Evolutionary conservation across 2,329 filamentous ascomycete species (phyloP), one percentile per base, ranked within the genome.

Genomic region (Alternaria sp.): DNA sequence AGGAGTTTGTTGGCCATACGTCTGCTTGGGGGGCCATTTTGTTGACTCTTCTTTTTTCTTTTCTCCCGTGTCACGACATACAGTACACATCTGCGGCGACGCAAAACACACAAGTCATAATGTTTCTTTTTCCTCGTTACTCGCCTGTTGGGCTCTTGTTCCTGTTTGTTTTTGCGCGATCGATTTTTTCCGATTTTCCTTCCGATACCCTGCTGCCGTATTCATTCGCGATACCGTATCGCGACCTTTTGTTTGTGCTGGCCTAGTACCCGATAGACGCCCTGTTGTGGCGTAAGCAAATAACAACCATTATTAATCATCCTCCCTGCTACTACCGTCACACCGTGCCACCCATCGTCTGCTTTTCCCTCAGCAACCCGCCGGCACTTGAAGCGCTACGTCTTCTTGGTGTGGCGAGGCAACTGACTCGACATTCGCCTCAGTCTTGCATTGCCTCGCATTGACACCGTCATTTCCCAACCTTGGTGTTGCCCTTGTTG

Each of bases 1-100:
- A 34, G 58, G 58, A 57, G 58, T 60, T 60, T 53, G 30, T n/a
- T n/a, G 36, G 34, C 20, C 28, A 38, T 38, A 18, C 10, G 49
- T 51, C 38, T 38, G 38, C 18, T 27, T 49, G 52, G 20, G 9
- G 3, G 27, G 27, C 12, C n/a, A 30, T 38, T 38, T 38, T 48
- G 22, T 38, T 22, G n/a, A n/a, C 27, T 34, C 22, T 32, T 54
- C 22, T 30, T 6, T 44, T 30, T 44, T n/a, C 40, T 40, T 45
- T 50, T 45, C 44, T 27, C n/a, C 32, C 28, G 28, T 55, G 40
- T 58, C 36, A 60, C 38, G 57, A 59, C 48, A 48, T 40, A 61
- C 54, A 56, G n/a, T 65, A 59, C 43, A 60, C 16, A 34, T 55
- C 45, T 50, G 57, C 60, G 53, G 57, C 57, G 49, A 63, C 57